Evolutionary conservation across 1,139 yeast genomes (phyloP), one percentile per base, ranked within the genome.

Genomic region (Suhomyces bolitotheri): DNA sequence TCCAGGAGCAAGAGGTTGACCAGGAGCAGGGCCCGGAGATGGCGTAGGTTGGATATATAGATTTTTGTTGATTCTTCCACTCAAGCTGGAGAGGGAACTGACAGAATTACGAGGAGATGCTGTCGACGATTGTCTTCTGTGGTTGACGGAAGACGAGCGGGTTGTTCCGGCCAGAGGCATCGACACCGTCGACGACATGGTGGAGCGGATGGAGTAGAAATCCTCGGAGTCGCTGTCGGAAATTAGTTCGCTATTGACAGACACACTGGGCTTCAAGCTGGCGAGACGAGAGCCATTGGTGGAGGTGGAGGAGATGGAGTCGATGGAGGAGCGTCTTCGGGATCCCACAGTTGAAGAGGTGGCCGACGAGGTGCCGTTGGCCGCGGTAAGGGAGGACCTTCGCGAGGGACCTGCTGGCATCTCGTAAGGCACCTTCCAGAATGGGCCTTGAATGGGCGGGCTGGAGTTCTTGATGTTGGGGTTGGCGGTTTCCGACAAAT

Each of bases 401-500:
- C 44, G 20, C 14, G 41, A 36, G 7, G 45, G 30, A 12, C 43
- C 40, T 6, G 53, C 54, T 2, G 76, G 76, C 75, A 71, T 67
- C 47, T 71, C 76, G 51, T 71, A 71, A 19, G 76, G 76, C 7
- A 71, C 76, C 47, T 69, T 71, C 76, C 76, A 71, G 51, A 71
- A 67, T 4, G 76, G 76, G 11, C 73, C 76, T 41, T 63, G 71
- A 25, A 69, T 61, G 27, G 69, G 69, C 4, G 71, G 67, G 37
- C 63, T 57, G 12, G 44, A 22, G 35, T 37, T 41, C 28, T 49
- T 55, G 24, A 44, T 46, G 27, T 39, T 45, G 19, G 39, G 39
- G 28, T 48, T 54, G 16, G 46, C 43, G 19, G 44, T 44, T 15
- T 38, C 39, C 26, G 43, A 24, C 7, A 34, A 11, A 31, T 46